phyloP scores from a whole-genome alignment of 768 basidiomycete genomes.

The Cystofilobasidium ferigula region DNA sequence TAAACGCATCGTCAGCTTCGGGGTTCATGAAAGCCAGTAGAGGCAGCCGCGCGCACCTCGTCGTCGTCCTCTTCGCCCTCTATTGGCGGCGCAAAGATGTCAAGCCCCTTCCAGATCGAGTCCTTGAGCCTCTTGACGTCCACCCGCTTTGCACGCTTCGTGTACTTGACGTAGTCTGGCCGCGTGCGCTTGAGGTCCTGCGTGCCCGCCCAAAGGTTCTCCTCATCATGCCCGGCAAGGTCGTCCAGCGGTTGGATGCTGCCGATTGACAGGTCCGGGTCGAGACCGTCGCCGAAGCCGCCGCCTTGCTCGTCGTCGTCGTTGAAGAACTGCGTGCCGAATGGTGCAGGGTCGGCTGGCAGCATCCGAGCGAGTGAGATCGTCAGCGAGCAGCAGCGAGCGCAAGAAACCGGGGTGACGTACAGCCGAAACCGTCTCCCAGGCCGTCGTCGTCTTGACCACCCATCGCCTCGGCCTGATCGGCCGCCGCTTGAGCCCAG shows the following conservation, averaged over 20 bases:
- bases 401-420: not conserved
- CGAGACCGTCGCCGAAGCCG: conserved; percentile 50
- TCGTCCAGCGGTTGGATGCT: conserved; percentile 31
- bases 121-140: conserved; percentile 95
- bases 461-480: conserved; percentile 51
- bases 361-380: not conserved
- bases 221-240: conserved; percentile 3
- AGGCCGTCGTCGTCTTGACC: conserved; percentile 50
- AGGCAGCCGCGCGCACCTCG: conserved; percentile 1
- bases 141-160: conserved; percentile 88
- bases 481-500: conserved; percentile 90
- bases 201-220: conserved; percentile 59
- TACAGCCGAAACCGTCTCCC: conserved; percentile 44
- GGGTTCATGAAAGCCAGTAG: no score
- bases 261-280: conserved; percentile 43
- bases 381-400: not conserved
- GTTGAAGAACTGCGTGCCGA: conserved; percentile 94
- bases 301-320: conserved; percentile 67
- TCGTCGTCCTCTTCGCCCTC: conserved; percentile 36
- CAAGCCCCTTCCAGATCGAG: conserved; percentile 88
- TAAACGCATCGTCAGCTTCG: not conserved
- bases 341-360: conserved; percentile 49
- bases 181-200: conserved; percentile 62
- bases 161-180: conserved; percentile 84
- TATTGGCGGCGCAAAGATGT: conserved; percentile 54